phyloP scores from a whole-genome alignment of 1,284 basidiomycete genomes.

The Naganishia liquefaciens region DNA sequence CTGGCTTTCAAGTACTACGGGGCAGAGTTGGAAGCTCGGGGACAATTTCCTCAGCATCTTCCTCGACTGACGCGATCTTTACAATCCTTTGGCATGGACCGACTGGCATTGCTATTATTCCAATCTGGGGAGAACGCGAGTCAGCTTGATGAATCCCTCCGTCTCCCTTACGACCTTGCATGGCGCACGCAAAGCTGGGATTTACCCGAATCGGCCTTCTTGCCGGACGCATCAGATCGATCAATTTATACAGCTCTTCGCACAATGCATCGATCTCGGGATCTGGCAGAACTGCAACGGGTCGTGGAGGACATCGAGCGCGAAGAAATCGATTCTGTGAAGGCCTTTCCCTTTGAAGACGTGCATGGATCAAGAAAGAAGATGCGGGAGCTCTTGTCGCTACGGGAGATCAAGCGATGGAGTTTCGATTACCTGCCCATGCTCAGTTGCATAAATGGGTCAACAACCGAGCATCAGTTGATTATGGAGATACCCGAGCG shows the following conservation, averaged over 20 bases:
- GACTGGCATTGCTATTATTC: slow-evolving; percentile 68
- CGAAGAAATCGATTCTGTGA: slow-evolving; percentile 11
- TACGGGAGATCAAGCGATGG: slow-evolving; percentile 16
- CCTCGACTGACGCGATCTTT: slow-evolving; percentile 69
- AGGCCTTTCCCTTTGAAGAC: slow-evolving; percentile 20
- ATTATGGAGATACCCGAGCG: slow-evolving; percentile 15
- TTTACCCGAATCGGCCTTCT: slow-evolving; percentile 60
- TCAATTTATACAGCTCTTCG: slow-evolving; percentile 12
- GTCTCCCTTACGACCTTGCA: slow-evolving; percentile 70
- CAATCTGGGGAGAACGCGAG: slow-evolving; percentile 51
- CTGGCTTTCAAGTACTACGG: slow-evolving; percentile 88
- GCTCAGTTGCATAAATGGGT: background rate
- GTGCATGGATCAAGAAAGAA: slow-evolving; percentile 20
- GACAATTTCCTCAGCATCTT: slow-evolving; percentile 43
- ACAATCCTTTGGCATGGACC: slow-evolving; percentile 83
- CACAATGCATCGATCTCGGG: slow-evolving; percentile 19
- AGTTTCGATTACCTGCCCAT: background rate
- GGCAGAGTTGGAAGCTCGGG: slow-evolving; percentile 69
- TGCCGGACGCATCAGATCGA: slow-evolving; percentile 12
- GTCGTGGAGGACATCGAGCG: slow-evolving; percentile 8
- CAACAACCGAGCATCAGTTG: background rate
- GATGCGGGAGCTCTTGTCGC: slow-evolving; percentile 12
- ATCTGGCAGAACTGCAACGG: slow-evolving; percentile 9
- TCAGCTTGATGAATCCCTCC: background rate
- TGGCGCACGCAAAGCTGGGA: slow-evolving; percentile 95